Evolutionary conservation across 139 green algal genomes (phyloP), one percentile per base, ranked within the genome.

Genomic region (Parachlorella kessleri): DNA sequence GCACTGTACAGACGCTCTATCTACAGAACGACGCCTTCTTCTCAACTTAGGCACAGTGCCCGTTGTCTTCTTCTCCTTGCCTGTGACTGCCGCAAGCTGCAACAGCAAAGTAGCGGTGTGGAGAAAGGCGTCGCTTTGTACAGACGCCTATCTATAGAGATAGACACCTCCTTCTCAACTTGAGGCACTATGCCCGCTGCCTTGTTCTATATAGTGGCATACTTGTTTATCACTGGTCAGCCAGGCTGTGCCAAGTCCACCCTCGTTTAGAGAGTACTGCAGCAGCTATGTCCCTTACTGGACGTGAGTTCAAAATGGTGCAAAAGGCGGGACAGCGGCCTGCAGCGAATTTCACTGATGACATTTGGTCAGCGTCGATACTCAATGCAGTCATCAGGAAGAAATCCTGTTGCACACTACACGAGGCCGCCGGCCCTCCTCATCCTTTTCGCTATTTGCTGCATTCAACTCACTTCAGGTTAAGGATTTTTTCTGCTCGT

Each of bases 211-310:
- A 10, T 59, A 18, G 18, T 59, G 7, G 33, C 53, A 6, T 76
- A 88, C 55, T 59, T 85, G 5, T 89, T 89, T 38, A 35, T 89
- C 0, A 87, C 84, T 24, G 84, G 84, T 0, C 30, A 24, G 3
- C 84, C 77, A 32, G 81, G 84, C 1, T n/a, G 77, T 5, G 84
- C 77, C 36, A 87, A 89, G 28, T 75, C 42, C 30, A 87, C 81
- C 1, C 70, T 87, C 10, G 64, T 77, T 18, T 30, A 72, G 24
- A 35, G 23, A 0, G 72, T 83, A 2, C 10, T 80, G 63, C 8
- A 73, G 38, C 28, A 42, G 3, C 70, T 76, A 48, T 21, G 3
- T 26, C 23, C 8, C 38, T 39, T 39, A 28, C 3, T 6, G 4
- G 40, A 32, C 14, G 69, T n/a, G n/a, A n/a, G n/a, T n/a, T n/a